A percentile compares a stretch with the other conserved stretches of the same genome.
phyloP scores from a whole-genome alignment of 2,329 filamentous ascomycete species.

The Pseudogymnoascus sp. region DNA sequence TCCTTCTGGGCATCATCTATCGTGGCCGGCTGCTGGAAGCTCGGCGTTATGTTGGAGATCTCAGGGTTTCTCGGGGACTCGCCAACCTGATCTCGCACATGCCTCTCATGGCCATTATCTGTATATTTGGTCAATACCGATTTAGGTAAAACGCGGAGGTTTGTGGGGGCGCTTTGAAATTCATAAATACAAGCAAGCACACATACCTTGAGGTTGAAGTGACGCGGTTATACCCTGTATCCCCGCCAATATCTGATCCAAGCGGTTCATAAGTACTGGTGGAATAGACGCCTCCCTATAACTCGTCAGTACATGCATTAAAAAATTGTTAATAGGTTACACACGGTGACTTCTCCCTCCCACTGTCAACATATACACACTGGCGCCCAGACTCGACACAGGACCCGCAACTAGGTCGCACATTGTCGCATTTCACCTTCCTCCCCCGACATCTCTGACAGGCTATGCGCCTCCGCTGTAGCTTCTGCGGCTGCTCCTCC shows the following conservation, averaged over 20 bases:
- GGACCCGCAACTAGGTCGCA: constrained; percentile 18
- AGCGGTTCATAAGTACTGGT: constrained; percentile 12
- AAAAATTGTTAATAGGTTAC: background rate
- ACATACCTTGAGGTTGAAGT: background rate
- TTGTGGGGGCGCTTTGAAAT: background rate
- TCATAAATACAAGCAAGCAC: too few species aligned
- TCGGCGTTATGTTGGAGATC: background rate
- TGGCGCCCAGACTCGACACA: constrained; percentile 16
- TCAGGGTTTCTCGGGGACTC: background rate
- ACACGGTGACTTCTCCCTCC: background rate
- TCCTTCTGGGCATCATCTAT: constrained; percentile 10
- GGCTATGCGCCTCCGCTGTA: constrained; percentile 11
- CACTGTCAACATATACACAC: constrained; percentile 19
- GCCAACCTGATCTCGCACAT: background rate
- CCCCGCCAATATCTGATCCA: constrained; percentile 16
- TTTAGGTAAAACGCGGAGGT: background rate
- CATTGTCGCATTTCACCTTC: constrained; percentile 25
- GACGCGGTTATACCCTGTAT: constrained; percentile 7
- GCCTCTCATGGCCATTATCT: background rate
- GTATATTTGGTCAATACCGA: background rate
- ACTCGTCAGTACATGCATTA: background rate
- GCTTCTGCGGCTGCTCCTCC: background rate
- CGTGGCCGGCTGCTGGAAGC: background rate
- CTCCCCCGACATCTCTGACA: constrained; percentile 23
- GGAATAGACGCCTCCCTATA: constrained; percentile 11